Evolutionary conservation across 805 yeast genomes (phyloP).

Genomic region (Gaillardinia entomophila): DNA sequence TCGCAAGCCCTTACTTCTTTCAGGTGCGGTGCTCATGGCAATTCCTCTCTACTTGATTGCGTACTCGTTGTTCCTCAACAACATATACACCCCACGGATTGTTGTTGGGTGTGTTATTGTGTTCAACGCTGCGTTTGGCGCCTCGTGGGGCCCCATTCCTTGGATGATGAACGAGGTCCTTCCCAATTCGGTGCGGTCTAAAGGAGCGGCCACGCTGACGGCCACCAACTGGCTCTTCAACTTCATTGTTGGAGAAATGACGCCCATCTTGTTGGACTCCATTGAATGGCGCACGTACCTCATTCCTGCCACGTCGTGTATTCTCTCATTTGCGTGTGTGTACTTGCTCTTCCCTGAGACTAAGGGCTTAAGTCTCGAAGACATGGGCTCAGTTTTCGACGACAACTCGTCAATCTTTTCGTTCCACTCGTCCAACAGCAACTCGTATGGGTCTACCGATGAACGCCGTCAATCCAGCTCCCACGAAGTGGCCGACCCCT

Average conservation of each 20-base stretch:
- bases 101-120: slow-evolving; percentile 75
- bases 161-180: slow-evolving; percentile 90
- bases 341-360: slow-evolving; percentile 81
- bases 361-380: slow-evolving; percentile 81
- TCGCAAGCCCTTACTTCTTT: slow-evolving; percentile 71
- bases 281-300: slow-evolving; percentile 79
- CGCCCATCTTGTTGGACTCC: slow-evolving; percentile 74
- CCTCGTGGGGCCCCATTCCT: slow-evolving; percentile 92
- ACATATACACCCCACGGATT: slow-evolving; percentile 51
- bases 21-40: slow-evolving; percentile 81
- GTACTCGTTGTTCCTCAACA: slow-evolving; percentile 35
- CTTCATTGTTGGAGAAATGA: slow-evolving; percentile 86
- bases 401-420: slow-evolving; percentile 43
- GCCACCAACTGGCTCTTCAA: slow-evolving; percentile 93
- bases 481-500: slow-evolving; percentile 6
- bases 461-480: neutral
- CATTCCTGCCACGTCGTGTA: slow-evolving; percentile 75
- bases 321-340: slow-evolving; percentile 67
- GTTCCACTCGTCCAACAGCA: slow-evolving; percentile 28
- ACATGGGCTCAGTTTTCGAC: slow-evolving; percentile 87
- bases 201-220: slow-evolving; percentile 86
- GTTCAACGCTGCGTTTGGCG: slow-evolving; percentile 81
- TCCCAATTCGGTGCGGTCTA: slow-evolving; percentile 78
- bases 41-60: slow-evolving; percentile 61
- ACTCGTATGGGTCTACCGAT: slow-evolving; percentile 1